Evolutionary conservation across 2,329 filamentous ascomycete genomes (phyloP), one percentile per base, ranked within the genome.

Genomic region (Xylariaceae sp.): DNA sequence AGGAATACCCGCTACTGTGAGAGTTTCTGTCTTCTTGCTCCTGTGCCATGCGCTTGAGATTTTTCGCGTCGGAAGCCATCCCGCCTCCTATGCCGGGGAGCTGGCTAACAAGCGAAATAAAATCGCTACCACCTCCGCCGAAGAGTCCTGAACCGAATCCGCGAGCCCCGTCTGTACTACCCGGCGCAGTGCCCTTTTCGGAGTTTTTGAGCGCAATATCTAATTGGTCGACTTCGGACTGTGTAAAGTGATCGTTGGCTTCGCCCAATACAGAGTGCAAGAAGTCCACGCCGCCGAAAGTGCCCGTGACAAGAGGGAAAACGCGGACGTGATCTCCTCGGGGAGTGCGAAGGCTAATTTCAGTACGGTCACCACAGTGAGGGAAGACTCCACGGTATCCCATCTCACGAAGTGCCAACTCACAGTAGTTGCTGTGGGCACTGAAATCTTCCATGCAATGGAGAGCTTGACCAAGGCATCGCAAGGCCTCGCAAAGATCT

Each of bases 361-460:
- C 78, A 0, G 88, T 82, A 9, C 73, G 72, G 2, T 72, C 68
- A n/a, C 89, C 89, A 47, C 84, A 88, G 64, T 92, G 89, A 6
- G 89, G 74, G 60, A 91, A 93, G 17, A 93, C 84, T 31, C 82
- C 78, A 46, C 74, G 71, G 62, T 83, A 81, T 1, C 87, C 87
- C 55, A 90, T 76, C 66, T 94, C 89, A 28, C 86, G 81, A 28
- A 94, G 77, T 5, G 81, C 86, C 54, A 93, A 78, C 69, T 94
- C 89, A 62, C 84, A 86, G 71, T 93, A 94, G 71, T 93, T 93
- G 65, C 87, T 90, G 70, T 93, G 89, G 1, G 89, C 89, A 44
- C 86, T 85, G 75, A 81, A 94, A 60, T 92, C 80, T 79, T 92
- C 88, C 65, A 92, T 78, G 42, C 86, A 89, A 69, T 92, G 88